Evolutionary conservation across 441 rosid genomes (phyloP).

Genomic region (Pelargonium fulgidum): DNA sequence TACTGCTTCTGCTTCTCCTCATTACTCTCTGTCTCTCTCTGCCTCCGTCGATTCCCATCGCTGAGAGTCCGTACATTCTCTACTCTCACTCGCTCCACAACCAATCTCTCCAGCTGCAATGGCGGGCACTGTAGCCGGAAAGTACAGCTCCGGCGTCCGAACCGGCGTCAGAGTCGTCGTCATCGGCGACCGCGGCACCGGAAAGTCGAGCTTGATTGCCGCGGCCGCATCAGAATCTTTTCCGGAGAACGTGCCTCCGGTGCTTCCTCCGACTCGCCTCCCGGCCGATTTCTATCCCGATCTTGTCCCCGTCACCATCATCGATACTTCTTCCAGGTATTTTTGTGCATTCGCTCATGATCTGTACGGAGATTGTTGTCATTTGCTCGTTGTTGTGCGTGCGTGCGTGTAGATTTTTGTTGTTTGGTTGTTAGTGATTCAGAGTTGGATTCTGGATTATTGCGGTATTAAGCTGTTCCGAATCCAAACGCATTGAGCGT

Average conservation of each 20-base stretch:
- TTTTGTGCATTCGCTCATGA: not conserved
- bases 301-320: constrained; percentile 53
- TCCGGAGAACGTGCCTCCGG: constrained; percentile 49
- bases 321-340: constrained; percentile 68
- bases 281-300: constrained; percentile 61
- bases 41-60: not conserved
- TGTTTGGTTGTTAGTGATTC: not conserved
- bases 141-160: constrained; percentile 39
- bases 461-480: not conserved
- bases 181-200: constrained; percentile 60
- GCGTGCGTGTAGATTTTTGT: not conserved
- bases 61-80: not conserved
- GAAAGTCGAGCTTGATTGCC: constrained; percentile 59
- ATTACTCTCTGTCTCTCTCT: not conserved
- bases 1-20: not conserved
- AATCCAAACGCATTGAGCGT: not conserved
- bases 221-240: constrained; percentile 52
- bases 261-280: constrained; percentile 52
- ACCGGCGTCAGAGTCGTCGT: constrained; percentile 55
- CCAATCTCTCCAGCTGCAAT: not conserved
- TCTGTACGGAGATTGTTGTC: not conserved
- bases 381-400: not conserved
- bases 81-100: not conserved
- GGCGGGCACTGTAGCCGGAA: constrained; percentile 22
- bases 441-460: not conserved